phyloP scores from a whole-genome alignment of 805 yeast genomes.

The Spathaspora girioi region DNA sequence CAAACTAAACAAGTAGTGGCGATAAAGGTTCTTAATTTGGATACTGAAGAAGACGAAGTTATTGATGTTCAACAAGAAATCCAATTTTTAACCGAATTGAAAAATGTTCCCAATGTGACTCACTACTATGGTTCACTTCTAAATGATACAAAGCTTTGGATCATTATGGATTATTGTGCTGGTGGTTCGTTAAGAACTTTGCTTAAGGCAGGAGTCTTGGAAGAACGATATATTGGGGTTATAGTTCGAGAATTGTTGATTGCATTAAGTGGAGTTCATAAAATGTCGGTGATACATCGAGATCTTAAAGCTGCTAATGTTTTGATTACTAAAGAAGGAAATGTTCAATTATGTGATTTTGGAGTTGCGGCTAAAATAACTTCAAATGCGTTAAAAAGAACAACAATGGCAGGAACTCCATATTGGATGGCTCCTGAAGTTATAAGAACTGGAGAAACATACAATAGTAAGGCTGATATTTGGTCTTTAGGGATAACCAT shows the following conservation, averaged over 20 bases:
- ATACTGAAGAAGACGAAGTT: constrained; percentile 91
- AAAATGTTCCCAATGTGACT: constrained; percentile 86
- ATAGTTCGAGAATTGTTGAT: constrained; percentile 75
- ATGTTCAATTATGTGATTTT: constrained; percentile 90
- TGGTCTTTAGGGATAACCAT: constrained; percentile 97
- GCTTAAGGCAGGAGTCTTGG: constrained; percentile 80
- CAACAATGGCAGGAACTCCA: constrained; percentile 94
- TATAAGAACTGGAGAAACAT: constrained; percentile 81
- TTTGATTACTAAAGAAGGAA: constrained; percentile 82
- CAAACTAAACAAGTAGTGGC: constrained; percentile 81
- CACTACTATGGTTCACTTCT: constrained; percentile 87
- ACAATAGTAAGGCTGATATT: constrained; percentile 90
- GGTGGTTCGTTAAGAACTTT: constrained; percentile 93
- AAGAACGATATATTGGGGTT: constrained; percentile 80
- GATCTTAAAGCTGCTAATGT: constrained; percentile 97
- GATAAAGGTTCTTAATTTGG: constrained; percentile 86
- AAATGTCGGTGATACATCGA: constrained; percentile 88
- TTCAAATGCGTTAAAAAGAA: constrained; percentile 69
- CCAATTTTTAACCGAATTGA: constrained; percentile 76
- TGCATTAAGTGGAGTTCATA: constrained; percentile 80
- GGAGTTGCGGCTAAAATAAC: constrained; percentile 97
- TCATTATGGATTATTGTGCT: constrained; percentile 95
- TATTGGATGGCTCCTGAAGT: constrained; percentile 99
- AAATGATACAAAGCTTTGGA: constrained; percentile 91
- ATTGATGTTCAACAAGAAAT: constrained; percentile 92